phyloP scores from a whole-genome alignment of 768 basidiomycete genomes.

The Dentipellis fragilis region DNA sequence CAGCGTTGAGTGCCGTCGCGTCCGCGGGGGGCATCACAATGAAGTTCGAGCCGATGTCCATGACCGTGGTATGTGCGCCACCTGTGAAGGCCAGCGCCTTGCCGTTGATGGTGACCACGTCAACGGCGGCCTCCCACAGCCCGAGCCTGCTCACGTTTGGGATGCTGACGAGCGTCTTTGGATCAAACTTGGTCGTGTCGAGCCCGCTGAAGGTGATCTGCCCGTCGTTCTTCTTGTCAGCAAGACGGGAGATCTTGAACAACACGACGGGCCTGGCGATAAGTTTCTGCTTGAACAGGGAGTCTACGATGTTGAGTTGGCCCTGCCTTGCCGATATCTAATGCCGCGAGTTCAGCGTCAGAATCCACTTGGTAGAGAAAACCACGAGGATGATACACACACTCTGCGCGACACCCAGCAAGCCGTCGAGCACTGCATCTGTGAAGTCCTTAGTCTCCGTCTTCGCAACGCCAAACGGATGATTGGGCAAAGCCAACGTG shows the following conservation, averaged over 20 bases:
- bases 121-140: slow-evolving; percentile 74
- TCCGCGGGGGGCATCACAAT: slow-evolving; percentile 34
- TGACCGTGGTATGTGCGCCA: slow-evolving; percentile 52
- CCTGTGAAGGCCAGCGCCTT: slow-evolving; percentile 36
- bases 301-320: slow-evolving; percentile 70
- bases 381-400: slow-evolving; percentile 25
- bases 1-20: slow-evolving; percentile 41
- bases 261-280: slow-evolving; percentile 60
- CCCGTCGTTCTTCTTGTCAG: slow-evolving; percentile 63
- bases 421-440: slow-evolving; percentile 46
- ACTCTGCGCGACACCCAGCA: slow-evolving; percentile 72
- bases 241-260: slow-evolving; percentile 70
- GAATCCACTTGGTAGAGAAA: no score
- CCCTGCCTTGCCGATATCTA: slow-evolving; percentile 59
- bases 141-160: slow-evolving; percentile 54
- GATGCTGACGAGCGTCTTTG: slow-evolving; percentile 45
- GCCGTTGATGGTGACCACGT: slow-evolving; percentile 50
- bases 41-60: slow-evolving; percentile 39
- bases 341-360: neutral
- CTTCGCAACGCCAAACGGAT: slow-evolving; percentile 60
- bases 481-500: slow-evolving; percentile 42
- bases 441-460: slow-evolving; percentile 56
- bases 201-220: slow-evolving; percentile 77
- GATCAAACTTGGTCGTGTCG: slow-evolving; percentile 59
- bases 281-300: slow-evolving; percentile 45